phyloP scores from a whole-genome alignment of 2,329 filamentous ascomycete genomes.

The Ophiostoma tasmaniense region DNA sequence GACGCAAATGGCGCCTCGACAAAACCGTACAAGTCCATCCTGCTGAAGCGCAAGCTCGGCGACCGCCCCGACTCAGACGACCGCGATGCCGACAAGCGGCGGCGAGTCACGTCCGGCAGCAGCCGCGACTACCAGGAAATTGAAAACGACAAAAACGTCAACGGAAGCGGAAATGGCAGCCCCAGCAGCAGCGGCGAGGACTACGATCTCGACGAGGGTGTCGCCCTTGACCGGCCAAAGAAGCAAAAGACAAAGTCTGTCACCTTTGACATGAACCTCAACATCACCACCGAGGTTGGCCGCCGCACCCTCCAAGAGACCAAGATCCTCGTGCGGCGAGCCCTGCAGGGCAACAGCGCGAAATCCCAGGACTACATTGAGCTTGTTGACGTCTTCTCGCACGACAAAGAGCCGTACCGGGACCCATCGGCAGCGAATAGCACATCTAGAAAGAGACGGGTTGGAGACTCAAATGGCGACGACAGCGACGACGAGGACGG shows the following conservation, averaged over 20 bases:
- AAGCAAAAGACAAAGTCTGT: slow-evolving; percentile 46
- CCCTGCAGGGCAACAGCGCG: slow-evolving; percentile 48
- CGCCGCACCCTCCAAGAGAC: slow-evolving; percentile 45
- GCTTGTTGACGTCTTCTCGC: slow-evolving; percentile 51
- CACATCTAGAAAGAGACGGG: slow-evolving; percentile 18
- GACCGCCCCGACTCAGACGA: slow-evolving; percentile 13
- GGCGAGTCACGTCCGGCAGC: not conserved
- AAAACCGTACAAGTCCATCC: slow-evolving; percentile 19
- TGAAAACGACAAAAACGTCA: not conserved
- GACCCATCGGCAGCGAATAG: slow-evolving; percentile 6
- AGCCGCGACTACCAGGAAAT: not conserved
- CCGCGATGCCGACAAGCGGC: slow-evolving; percentile 9
- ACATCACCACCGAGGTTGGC: slow-evolving; percentile 47
- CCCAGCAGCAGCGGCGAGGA: not conserved
- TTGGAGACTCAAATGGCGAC: slow-evolving; percentile 32
- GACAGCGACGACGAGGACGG: slow-evolving; percentile 40
- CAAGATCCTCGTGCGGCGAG: slow-evolving; percentile 45
- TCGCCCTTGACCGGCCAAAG: slow-evolving; percentile 19
- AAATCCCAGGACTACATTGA: slow-evolving; percentile 48
- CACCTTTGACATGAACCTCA: slow-evolving; percentile 50
- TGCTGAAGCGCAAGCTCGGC: slow-evolving; percentile 17
- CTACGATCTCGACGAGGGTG: not conserved
- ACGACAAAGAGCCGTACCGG: slow-evolving; percentile 36
- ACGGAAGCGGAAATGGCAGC: too few relatives aligned
- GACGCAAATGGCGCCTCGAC: not conserved